phyloP scores from a whole-genome alignment of 106 monocot species.

The Acorus gramineus region DNA sequence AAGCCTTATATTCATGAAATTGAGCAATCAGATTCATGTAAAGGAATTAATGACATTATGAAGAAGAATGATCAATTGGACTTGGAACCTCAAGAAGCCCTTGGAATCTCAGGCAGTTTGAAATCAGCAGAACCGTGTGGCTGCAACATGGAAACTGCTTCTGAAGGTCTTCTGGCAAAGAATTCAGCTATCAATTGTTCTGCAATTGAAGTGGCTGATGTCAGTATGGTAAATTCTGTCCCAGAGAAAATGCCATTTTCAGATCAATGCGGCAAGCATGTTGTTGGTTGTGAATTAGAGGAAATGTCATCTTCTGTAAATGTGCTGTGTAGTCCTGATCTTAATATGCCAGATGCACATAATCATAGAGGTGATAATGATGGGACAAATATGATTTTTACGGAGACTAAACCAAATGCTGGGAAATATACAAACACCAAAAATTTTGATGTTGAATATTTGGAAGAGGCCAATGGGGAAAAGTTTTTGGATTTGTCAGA shows the following conservation, averaged over 20 bases:
- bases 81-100: no score
- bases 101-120: background rate
- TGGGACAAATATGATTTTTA: no score
- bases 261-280: background rate
- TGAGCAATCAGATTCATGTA: slow-evolving; percentile 4
- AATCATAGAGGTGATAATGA: no score
- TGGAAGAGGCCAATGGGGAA: background rate
- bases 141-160: no score
- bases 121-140: no score
- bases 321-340: no score
- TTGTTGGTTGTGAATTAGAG: no score
- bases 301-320: no score
- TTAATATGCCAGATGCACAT: no score
- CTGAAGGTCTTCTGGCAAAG: no score
- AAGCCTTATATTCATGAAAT: slow-evolving; percentile 19
- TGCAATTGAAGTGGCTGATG: background rate
- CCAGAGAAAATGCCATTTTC: background rate
- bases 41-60: slow-evolving; percentile 3
- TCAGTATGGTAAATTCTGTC: slow-evolving; percentile 6
- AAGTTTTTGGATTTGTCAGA: background rate
- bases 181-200: no score
- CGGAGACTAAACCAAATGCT: no score
- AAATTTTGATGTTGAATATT: background rate
- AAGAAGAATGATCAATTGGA: slow-evolving; percentile 2
- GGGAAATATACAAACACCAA: background rate